phyloP scores from a whole-genome alignment of 495 filamentous ascomycete species.

The Alectoria sarmentosa region DNA sequence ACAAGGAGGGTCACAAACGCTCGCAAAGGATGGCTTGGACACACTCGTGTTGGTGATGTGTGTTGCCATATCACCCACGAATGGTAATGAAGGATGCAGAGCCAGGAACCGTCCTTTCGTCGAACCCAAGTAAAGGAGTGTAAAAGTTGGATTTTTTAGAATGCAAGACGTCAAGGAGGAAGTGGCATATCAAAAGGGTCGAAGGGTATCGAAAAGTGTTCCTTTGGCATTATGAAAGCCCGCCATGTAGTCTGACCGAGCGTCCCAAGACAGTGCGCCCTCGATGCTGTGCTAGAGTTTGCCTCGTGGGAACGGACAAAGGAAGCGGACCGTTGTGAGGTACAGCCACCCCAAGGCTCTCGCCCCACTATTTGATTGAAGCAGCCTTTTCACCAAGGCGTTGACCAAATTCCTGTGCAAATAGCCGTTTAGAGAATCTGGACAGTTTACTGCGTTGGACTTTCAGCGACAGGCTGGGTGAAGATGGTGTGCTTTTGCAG shows the following conservation, averaged over 20 bases:
- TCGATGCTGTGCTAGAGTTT: conserved; percentile 5
- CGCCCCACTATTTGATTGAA: neutral
- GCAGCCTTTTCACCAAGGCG: neutral
- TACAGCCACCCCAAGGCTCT: conserved; percentile 18
- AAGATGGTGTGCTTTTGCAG: neutral
- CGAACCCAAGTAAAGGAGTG: conserved; percentile 26
- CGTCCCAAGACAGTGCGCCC: conserved; percentile 6
- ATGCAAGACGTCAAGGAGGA: conserved; percentile 26
- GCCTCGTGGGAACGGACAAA: conserved; percentile 10
- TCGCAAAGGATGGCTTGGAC: conserved; percentile 40
- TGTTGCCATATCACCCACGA: conserved; percentile 25
- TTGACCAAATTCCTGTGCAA: neutral
- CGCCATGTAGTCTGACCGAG: conserved; percentile 24
- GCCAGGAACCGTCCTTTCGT: conserved; percentile 12
- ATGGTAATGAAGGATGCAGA: conserved; percentile 20
- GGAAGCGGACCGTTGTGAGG: conserved; percentile 5
- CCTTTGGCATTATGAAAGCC: conserved; percentile 25
- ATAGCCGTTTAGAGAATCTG: neutral
- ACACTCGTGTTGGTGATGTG: conserved; percentile 18
- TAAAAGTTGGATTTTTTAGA: conserved; percentile 27
- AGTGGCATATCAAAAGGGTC: conserved; percentile 24
- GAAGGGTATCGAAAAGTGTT: conserved; percentile 20
- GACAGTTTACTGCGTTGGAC: neutral
- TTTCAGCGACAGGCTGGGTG: neutral
- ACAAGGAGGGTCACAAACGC: conserved; percentile 17